Conservation (phyloP, 108 stramenopile species). For the Cylindrotheca fusiformis region DNA sequence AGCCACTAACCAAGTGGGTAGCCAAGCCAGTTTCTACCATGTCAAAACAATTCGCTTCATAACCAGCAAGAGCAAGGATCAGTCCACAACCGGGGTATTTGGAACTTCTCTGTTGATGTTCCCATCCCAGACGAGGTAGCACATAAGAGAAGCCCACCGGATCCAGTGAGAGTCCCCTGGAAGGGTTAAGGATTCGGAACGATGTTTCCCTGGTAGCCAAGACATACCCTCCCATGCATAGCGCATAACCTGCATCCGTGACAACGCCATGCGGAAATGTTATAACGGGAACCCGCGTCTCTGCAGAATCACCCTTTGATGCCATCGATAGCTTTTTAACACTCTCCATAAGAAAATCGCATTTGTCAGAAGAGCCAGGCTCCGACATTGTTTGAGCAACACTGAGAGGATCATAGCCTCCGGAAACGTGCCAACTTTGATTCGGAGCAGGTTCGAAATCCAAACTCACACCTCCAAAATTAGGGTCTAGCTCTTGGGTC, state of each 20-base stretch:
- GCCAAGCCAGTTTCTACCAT: slow-evolving; percentile 85
- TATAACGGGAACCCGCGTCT: slow-evolving; percentile 63
- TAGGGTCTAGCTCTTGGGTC: slow-evolving; percentile 18
- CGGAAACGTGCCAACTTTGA: slow-evolving; percentile 56
- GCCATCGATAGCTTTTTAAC: slow-evolving; percentile 57
- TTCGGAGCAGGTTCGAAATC: slow-evolving; percentile 36
- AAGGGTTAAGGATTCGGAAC: slow-evolving; percentile 66
- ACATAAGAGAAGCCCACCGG: slow-evolving; percentile 78
- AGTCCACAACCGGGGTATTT: slow-evolving; percentile 57
- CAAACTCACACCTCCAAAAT: slow-evolving; percentile 14
- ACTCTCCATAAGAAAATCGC: slow-evolving; percentile 44
- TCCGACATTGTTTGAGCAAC: slow-evolving; percentile 26
- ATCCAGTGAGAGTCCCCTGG: slow-evolving; percentile 73
- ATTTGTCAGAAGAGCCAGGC: slow-evolving; percentile 6
- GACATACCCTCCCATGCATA: slow-evolving; percentile 69
- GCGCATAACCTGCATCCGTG: slow-evolving; percentile 72
- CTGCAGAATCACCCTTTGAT: slow-evolving; percentile 39
- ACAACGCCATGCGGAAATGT: slow-evolving; percentile 69
- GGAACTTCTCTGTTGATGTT: slow-evolving; percentile 44
- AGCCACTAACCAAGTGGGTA: slow-evolving; percentile 53
- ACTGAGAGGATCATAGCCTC: slow-evolving; percentile 67
- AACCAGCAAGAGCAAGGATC: slow-evolving; percentile 71
- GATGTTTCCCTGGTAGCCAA: slow-evolving; percentile 64
- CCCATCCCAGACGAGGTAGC: slow-evolving; percentile 71
- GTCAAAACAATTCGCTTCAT: slow-evolving; percentile 69